phyloP scores from a whole-genome alignment of 331 rosid species.

The Saraca asoca region DNA sequence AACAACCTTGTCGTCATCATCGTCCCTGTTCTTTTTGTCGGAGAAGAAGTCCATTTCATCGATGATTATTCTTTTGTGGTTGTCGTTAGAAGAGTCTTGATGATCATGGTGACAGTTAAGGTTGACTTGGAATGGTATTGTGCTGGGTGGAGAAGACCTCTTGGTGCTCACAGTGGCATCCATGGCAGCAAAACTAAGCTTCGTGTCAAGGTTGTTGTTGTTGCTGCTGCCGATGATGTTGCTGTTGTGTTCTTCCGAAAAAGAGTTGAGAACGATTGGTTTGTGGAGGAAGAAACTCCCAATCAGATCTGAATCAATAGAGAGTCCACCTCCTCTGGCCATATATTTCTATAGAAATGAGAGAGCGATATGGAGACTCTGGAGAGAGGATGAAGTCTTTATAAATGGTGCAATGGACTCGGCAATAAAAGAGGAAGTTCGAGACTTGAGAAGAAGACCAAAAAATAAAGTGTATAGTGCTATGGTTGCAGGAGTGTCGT shows the following conservation, averaged over 20 bases:
- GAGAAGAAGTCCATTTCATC: too few relatives aligned
- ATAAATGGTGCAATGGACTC: slow-evolving; percentile 56
- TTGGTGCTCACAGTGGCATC: slow-evolving; percentile 28
- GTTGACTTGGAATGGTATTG: background rate
- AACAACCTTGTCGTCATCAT: background rate
- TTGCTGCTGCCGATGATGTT: too few relatives aligned
- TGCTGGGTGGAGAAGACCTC: slow-evolving; percentile 30
- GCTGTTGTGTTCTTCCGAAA: slow-evolving; percentile 39
- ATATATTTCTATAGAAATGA: slow-evolving; percentile 44
- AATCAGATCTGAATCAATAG: slow-evolving; percentile 83
- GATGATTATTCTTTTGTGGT: background rate
- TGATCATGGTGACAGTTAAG: too few relatives aligned
- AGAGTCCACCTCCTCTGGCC: slow-evolving; percentile 72
- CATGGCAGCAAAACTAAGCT: slow-evolving; percentile 31
- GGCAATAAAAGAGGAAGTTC: slow-evolving; percentile 61
- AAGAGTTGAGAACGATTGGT: slow-evolving; percentile 66
- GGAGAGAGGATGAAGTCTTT: slow-evolving; percentile 29
- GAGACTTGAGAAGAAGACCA: slow-evolving; percentile 61
- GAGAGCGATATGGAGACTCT: too few relatives aligned
- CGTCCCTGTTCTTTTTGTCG: too few relatives aligned
- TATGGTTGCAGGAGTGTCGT: background rate
- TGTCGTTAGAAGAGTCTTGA: background rate
- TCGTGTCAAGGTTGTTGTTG: slow-evolving; percentile 5
- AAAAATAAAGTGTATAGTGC: background rate
- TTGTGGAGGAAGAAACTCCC: slow-evolving; percentile 46